Base-by-base conservation (phyloP, 2,329 filamentous ascomycete species). In the Diaporthe destruens region DNA sequence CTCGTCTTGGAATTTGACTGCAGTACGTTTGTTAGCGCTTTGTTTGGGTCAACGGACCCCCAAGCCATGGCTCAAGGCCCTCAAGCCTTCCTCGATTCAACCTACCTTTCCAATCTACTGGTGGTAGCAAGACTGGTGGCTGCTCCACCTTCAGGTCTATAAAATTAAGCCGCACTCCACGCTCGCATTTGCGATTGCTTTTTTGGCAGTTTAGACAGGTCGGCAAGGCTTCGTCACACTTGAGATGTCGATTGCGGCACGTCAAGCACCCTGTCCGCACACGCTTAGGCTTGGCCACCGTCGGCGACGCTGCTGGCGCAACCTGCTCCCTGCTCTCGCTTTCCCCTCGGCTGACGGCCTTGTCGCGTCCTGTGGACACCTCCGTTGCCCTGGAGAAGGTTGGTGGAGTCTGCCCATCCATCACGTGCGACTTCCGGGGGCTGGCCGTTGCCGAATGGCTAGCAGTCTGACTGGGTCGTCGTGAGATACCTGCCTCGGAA, bases 201-300 rank as follows among this genome's bases (percentile, higher is more conserved):
- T 97, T 98, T 73, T 90, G 90, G 82, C 96, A 98, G 79, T 98
- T 98, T 77, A 93, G 86, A 75, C 88, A 90, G 44, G 87, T 84
- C 7, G 88, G 88, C 5, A 83, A 77, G 6, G 87, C 91, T 81
- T 97, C 94, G 79, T 98, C 95, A 81, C 95, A 98, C 82, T 98
- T 98, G 67, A 98, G 85, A 85, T 98, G 95, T 59, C 95, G 87
- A 81, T 97, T 93, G 76, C 95, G 88, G 82, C 95, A 98, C 2
- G 95, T 98, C 76, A 98, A 84, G 80, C 95, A 98, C 49, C 95
- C 95, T 3, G 95, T 98, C 59, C 96, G 91, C 23, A 97, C 94
- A 75, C 95, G 88, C 83, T 92, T 96, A n/a, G 94, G 91, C 81
- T 95, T 96, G 16, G 59, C 20, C 32, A 71, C 44, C 9, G 18